Evolutionary conservation across 202 grass and related monocot genomes (phyloP), one percentile per base, ranked within the genome.

Genomic region (Carex arenaria): DNA sequence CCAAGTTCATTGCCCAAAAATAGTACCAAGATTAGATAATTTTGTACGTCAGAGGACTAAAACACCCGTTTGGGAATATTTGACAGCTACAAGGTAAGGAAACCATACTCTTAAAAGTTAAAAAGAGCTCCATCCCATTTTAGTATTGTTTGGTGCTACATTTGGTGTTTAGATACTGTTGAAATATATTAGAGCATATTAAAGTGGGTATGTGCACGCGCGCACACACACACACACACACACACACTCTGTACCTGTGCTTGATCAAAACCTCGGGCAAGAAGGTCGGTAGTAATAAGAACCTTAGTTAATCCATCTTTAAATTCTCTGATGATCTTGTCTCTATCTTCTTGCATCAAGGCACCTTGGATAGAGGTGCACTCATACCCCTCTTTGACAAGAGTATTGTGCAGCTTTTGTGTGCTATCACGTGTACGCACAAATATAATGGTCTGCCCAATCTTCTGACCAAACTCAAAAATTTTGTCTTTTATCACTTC

Each of bases 361-460:
- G 86, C 85, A 85, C 96, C 96, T 90, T 98, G 92, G 85, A 98
- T 94, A 74, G 93, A 92, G 77, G 88, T 95, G 85, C 96, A 98
- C 72, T 91, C 93, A 67, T 98, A 98, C 61, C 94, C 96, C 83
- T 95, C 96, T 64, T 72, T 86, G 5, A 79, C 85, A 88, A 98
- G 80, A 61, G 89, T 87, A 82, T 61, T 87, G 81, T 95, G 96
- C 12, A 98, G 82, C 80, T 85, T 86, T 72, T 80, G 83, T 14
- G 96, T 94, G 85, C 93, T 95, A 18, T 62, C 18, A 68, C 86
- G 93, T 65, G 93, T 95, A 53, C 88, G 87, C 47, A 98, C 95
- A 95, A 98, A 98, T 79, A 98, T 95, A 83, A 98, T 98, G 84
- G 94, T 94, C 88, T 98, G 95, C 26, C 95, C 95, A 61, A 98